These are phyloP conservation scores for Verticillium klebahnii DNA, from an alignment of 2,329 filamentous ascomycete genomes.

Conservation along the genomic window DNA sequence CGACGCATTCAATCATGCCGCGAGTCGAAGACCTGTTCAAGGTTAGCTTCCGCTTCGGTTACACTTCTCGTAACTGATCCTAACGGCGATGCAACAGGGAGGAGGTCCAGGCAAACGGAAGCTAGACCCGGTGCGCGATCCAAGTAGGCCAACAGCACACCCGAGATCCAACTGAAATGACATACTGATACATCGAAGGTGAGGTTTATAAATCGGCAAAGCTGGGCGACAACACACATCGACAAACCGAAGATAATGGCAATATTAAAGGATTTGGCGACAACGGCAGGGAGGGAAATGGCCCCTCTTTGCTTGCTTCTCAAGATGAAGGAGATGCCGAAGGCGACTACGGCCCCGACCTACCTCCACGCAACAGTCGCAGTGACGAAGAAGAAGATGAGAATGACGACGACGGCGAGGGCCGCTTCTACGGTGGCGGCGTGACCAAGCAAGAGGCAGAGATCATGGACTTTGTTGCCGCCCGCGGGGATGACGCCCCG, in stretches of 20 bases:
- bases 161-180: not conserved
- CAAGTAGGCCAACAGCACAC: constrained; percentile 42
- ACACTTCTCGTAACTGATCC: not conserved
- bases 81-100: constrained; percentile 26
- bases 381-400: constrained; percentile 26
- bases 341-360: constrained; percentile 40
- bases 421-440: constrained; percentile 91
- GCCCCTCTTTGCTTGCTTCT: constrained; percentile 44
- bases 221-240: constrained; percentile 35
- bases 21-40: constrained; percentile 58
- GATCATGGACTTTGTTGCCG: constrained; percentile 83
- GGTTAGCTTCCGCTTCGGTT: constrained; percentile 23
- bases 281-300: constrained; percentile 26
- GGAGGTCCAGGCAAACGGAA: constrained; percentile 57
- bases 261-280: constrained; percentile 36
- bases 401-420: constrained; percentile 72
- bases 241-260: constrained; percentile 40
- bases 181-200: constrained; percentile 29
- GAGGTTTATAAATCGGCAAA: constrained; percentile 62
- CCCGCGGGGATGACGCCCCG: constrained; percentile 28
- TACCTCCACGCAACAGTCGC: constrained; percentile 32
- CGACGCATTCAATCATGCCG: constrained; percentile 34
- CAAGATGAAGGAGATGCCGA: constrained; percentile 44
- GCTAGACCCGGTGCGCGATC: constrained; percentile 56
- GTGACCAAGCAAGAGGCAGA: constrained; percentile 76